Conservation (phyloP, 345 rosid genomes). For the Trapa bicornis region DNA sequence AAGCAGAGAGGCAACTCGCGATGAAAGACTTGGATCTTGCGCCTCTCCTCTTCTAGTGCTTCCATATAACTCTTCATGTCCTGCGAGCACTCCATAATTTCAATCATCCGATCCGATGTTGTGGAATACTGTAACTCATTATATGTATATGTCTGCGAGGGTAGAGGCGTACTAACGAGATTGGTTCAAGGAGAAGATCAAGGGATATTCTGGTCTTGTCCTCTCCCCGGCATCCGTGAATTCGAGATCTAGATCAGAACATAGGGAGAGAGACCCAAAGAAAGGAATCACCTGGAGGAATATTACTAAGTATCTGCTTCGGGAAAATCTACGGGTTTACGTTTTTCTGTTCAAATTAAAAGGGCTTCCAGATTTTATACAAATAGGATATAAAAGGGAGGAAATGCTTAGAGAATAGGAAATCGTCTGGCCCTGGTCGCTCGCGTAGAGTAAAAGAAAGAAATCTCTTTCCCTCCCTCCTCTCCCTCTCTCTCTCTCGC, state of each 20-base stretch:
- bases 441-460: conserved; percentile 10
- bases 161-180: no score
- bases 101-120: no score
- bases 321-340: neutral
- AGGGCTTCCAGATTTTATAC: neutral
- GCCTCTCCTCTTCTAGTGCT: conserved; percentile 27
- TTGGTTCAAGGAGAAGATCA: no score
- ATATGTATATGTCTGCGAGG: no score
- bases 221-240: neutral
- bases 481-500: no score
- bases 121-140: no score
- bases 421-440: conserved; percentile 11
- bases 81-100: conserved; percentile 8
- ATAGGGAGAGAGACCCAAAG: neutral
- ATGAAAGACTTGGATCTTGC: conserved; percentile 32
- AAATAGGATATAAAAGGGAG: neutral
- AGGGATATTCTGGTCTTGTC: neutral
- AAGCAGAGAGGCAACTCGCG: conserved; percentile 42
- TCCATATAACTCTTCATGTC: conserved; percentile 20
- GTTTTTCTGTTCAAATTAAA: neutral
- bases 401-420: neutral
- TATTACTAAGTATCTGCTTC: neutral
- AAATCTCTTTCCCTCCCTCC: no score
- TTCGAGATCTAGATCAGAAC: neutral
- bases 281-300: neutral